A percentile compares a stretch with the other conserved stretches of the same genome.
phyloP scores from a whole-genome alignment of 805 yeast genomes.

The Priceomyces fermenticarens region DNA sequence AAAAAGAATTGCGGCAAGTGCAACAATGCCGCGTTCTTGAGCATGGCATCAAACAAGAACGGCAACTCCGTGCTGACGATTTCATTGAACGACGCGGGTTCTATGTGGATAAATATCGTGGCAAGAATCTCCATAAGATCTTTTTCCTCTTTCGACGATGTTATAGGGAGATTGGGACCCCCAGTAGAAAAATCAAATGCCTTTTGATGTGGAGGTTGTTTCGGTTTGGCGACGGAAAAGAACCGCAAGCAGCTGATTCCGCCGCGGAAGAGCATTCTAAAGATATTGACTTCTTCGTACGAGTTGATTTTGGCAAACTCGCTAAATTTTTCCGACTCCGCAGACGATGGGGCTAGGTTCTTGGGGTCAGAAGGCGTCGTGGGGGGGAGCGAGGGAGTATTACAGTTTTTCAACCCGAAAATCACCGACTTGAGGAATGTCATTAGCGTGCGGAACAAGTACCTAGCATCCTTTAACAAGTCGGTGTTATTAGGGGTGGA shows the following conservation, averaged over 20 bases:
- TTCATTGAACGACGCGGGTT: slow-evolving; percentile 93
- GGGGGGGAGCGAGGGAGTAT: slow-evolving; percentile 63
- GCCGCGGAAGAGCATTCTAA: slow-evolving; percentile 76
- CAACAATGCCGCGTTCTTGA: slow-evolving; percentile 78
- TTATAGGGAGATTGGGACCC: slow-evolving; percentile 80
- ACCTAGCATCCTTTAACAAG: slow-evolving; percentile 83
- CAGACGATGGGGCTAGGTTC: slow-evolving; percentile 30
- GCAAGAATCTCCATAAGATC: slow-evolving; percentile 96
- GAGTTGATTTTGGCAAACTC: slow-evolving; percentile 82
- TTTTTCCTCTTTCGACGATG: slow-evolving; percentile 88
- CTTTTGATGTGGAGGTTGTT: slow-evolving; percentile 27
- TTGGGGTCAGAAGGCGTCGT: slow-evolving; percentile 46
- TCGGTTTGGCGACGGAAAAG: slow-evolving; percentile 60
- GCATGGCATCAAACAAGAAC: slow-evolving; percentile 71
- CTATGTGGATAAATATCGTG: slow-evolving; percentile 88
- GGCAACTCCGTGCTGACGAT: slow-evolving; percentile 79
- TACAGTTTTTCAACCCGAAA: slow-evolving; percentile 84
- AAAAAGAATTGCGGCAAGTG: slow-evolving; percentile 92
- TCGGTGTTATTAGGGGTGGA: slow-evolving; percentile 51
- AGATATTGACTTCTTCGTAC: slow-evolving; percentile 75
- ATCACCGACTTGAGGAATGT: slow-evolving; percentile 87
- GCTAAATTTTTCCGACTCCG: slow-evolving; percentile 63
- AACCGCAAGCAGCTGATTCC: slow-evolving; percentile 78
- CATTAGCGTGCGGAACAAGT: slow-evolving; percentile 82
- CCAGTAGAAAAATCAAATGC: slow-evolving; percentile 61